A percentile compares a stretch with the other conserved stretches of the same genome.
Conservation (phyloP, 805 yeast species). For the Ogataea salicorniae region DNA sequence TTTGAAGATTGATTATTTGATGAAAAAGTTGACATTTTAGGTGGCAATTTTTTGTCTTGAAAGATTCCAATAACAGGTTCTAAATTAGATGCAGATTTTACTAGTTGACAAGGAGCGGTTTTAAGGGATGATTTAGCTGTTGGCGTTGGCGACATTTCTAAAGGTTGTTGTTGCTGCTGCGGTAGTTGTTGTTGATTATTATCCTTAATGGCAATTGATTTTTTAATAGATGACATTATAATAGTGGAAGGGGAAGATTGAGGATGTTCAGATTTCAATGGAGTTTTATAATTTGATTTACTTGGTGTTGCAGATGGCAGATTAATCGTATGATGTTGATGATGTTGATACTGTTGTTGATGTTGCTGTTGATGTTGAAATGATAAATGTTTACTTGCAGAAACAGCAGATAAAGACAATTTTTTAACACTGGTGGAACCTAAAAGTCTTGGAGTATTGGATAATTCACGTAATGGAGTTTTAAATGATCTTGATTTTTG, state of each 20-base stretch:
- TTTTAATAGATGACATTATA: constrained; percentile 24
- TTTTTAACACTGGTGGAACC: constrained; percentile 17
- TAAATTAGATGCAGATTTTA: constrained; percentile 22
- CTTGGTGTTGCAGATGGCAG: constrained; percentile 12
- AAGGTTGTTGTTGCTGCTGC: not conserved
- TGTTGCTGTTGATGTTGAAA: constrained; percentile 1
- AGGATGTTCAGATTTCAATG: constrained; percentile 14
- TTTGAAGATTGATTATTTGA: not conserved
- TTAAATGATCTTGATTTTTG: constrained; percentile 13
- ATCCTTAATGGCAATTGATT: constrained; percentile 6
- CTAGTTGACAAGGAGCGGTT: constrained; percentile 24
- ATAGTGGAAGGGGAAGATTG: constrained; percentile 34
- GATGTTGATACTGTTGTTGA: constrained; percentile 3
- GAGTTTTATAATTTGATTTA: constrained; percentile 17
- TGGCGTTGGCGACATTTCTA: constrained; percentile 30
- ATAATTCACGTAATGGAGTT: constrained; percentile 19
- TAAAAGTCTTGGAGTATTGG: constrained; percentile 17
- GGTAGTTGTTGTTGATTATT: not conserved
- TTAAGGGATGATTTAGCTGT: constrained; percentile 25
- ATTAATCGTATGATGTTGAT: constrained; percentile 2
- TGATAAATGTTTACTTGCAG: constrained; percentile 5
- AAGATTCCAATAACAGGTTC: constrained; percentile 32
- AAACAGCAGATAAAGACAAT: constrained; percentile 9
- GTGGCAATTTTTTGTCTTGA: constrained; percentile 17
- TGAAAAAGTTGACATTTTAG: constrained; percentile 7